These are phyloP conservation scores for Domatiomyces globalis DNA, from an alignment of 2,329 filamentous ascomycete species.

Conservation along the genomic window DNA sequence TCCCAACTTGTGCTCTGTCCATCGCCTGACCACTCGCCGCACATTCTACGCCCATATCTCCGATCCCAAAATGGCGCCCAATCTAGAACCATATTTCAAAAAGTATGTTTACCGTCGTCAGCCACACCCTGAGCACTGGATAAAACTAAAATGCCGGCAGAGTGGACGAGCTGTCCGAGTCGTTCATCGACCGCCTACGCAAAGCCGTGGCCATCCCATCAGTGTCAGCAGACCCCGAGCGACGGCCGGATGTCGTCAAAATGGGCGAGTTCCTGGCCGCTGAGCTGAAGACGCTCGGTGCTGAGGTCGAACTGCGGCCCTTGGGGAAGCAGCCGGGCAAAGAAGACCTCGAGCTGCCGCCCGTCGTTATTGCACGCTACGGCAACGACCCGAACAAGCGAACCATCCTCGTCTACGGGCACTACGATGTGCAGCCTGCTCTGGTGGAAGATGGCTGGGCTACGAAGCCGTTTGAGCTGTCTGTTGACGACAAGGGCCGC, in stretches of 20 bases:
- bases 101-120: slow-evolving; percentile 35
- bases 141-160: slow-evolving; percentile 16
- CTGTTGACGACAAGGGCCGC: slow-evolving; percentile 73
- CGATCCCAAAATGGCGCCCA: slow-evolving; percentile 63
- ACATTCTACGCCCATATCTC: slow-evolving; percentile 33
- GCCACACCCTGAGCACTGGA: not conserved
- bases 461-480: slow-evolving; percentile 83
- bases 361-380: slow-evolving; percentile 82
- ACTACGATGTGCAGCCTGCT: slow-evolving; percentile 97
- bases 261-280: slow-evolving; percentile 86
- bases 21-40: slow-evolving; percentile 13
- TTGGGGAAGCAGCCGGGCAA: slow-evolving; percentile 87
- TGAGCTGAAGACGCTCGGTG: slow-evolving; percentile 72
- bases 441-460: slow-evolving; percentile 88
- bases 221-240: slow-evolving; percentile 78
- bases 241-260: slow-evolving; percentile 75
- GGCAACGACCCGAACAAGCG: slow-evolving; percentile 84
- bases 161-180: slow-evolving; percentile 62
- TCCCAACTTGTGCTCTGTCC: not conserved
- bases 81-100: slow-evolving; percentile 84
- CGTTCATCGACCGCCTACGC: slow-evolving; percentile 79
- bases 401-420: slow-evolving; percentile 91
- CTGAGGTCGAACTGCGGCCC: slow-evolving; percentile 69
- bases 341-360: slow-evolving; percentile 79
- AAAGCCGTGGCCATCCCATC: slow-evolving; percentile 94